Base-by-base conservation (phyloP, 768 basidiomycete species). In the Nidula microcarpa region DNA sequence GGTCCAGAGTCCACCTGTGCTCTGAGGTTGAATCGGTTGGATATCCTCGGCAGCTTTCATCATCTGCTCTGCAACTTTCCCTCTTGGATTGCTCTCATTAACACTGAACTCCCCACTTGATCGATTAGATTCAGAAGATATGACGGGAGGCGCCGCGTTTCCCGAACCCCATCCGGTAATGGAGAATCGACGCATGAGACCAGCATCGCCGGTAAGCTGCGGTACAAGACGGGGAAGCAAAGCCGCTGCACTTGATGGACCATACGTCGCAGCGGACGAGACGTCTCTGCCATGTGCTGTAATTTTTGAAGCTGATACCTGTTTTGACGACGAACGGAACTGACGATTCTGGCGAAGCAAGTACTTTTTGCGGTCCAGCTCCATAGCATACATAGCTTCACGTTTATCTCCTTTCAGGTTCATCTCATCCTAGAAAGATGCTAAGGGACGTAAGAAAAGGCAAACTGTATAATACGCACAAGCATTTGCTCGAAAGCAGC, bases 1-100 rank as follows among this genome's bases (percentile, higher is more conserved):
- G 53, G 79, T 76, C 83, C 89, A 93, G 34, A 89, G 68, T 9
- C 89, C 80, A 7, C 92, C 91, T 2, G 91, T 91, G 13, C 60
- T 75, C 62, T 93, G 91, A 11, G 86, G 77, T 50, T 80, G 82
- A 30, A 84, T 62, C 8, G 72, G 72, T 49, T 70, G 69, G 23
- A 59, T 54, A 17, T 74, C 73, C 47, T 73, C 76, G 4, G 56
- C 60, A 1, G 58, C 47, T 44, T 65, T 74, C 46, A 74, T 65
- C 14, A 63, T 56, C 39, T 67, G 65, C 11, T 55, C 61, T 51
- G 62, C 62, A 23, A 62, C 49, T 58, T 64, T 68, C 18, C 59
- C 59, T 45, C 60, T 62, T 23, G 60, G 57, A 33, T 44, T 54
- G 45, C 32, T 55, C 32, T 51, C 52, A 23, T 47, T 56, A 2